Conservation (phyloP, 202 grass and related monocot genomes). For the Saccharum hybrid region DNA sequence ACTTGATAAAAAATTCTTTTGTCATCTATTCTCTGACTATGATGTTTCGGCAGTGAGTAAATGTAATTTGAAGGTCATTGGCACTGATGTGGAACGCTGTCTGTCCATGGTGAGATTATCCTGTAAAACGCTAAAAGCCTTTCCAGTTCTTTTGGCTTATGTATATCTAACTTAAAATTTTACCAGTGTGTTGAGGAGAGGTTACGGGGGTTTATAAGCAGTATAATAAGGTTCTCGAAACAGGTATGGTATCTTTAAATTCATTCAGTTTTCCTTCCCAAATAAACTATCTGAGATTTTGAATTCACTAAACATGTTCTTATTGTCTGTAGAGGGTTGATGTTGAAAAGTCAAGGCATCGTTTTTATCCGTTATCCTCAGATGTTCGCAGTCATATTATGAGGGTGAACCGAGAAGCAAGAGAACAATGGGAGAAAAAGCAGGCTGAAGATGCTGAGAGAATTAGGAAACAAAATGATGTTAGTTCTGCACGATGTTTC, state of each 20-base stretch:
- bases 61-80: conserved; percentile 81
- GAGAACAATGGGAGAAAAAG: conserved; percentile 90
- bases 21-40: conserved; percentile 34
- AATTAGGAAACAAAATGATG: conserved; percentile 84
- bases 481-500: conserved; percentile 47
- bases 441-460: conserved; percentile 78
- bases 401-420: conserved; percentile 86
- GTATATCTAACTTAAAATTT: conserved; percentile 52
- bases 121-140: neutral
- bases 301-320: conserved; percentile 22
- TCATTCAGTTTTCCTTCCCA: conserved; percentile 18
- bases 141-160: conserved; percentile 40
- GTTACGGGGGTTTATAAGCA: conserved; percentile 76
- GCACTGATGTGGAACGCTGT: conserved; percentile 81
- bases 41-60: conserved; percentile 76
- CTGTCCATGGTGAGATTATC: conserved; percentile 81
- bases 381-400: conserved; percentile 91
- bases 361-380: conserved; percentile 73
- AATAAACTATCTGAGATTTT: conserved; percentile 24
- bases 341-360: conserved; percentile 88
- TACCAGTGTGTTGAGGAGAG: conserved; percentile 84
- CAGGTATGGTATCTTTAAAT: conserved; percentile 58
- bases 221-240: conserved; percentile 91
- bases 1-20: conserved; percentile 25
- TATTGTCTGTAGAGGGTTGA: conserved; percentile 72